phyloP scores from a whole-genome alignment of 148 eudicot genomes.

The Rhododendron henanense region DNA sequence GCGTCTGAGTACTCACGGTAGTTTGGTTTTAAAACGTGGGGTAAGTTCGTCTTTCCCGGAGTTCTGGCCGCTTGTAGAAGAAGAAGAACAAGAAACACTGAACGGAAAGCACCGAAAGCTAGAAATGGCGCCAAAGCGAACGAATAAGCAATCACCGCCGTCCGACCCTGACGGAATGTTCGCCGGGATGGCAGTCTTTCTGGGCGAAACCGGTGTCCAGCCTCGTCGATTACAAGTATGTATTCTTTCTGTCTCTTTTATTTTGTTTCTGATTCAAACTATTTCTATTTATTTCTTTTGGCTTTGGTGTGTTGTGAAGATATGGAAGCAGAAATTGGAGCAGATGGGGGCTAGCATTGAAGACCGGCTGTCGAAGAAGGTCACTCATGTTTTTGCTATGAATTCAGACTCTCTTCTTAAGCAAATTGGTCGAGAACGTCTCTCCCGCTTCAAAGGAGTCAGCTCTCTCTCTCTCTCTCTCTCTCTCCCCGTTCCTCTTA shows the following conservation, averaged over 20 bases:
- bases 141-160: slow-evolving; percentile 32
- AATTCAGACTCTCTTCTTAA: slow-evolving; percentile 44
- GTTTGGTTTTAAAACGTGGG: neutral
- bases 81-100: neutral
- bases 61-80: neutral
- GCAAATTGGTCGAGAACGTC: slow-evolving; percentile 37
- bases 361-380: slow-evolving; percentile 46
- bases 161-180: slow-evolving; percentile 63
- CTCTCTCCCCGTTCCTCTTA: neutral
- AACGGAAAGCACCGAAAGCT: neutral
- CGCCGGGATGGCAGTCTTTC: slow-evolving; percentile 62
- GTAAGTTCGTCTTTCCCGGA: neutral
- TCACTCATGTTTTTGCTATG: slow-evolving; percentile 71
- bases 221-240: slow-evolving; percentile 72
- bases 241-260: neutral
- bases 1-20: too few species aligned
- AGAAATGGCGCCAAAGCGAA: slow-evolving; percentile 48
- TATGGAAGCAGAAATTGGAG: slow-evolving; percentile 79
- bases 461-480: too few species aligned
- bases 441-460: slow-evolving; percentile 59
- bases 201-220: slow-evolving; percentile 54
- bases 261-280: neutral
- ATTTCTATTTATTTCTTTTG: neutral
- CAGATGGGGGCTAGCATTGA: slow-evolving; percentile 85
- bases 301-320: slow-evolving; percentile 32